Base-by-base conservation (phyloP, 768 basidiomycete genomes). In the Sarcodon aspratus region DNA sequence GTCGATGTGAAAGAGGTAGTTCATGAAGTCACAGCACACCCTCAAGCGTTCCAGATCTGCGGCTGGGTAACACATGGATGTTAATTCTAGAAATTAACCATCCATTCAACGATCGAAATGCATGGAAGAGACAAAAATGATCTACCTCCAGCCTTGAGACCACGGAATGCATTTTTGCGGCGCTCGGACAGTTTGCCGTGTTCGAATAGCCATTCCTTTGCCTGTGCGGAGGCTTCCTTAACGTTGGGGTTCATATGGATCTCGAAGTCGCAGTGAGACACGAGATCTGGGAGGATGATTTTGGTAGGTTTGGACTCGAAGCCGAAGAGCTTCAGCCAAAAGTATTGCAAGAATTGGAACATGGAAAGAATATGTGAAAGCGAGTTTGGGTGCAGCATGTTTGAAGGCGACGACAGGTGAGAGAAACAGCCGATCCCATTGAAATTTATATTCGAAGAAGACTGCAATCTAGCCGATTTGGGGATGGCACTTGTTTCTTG, bases 1-100 rank as follows among this genome's bases (percentile, higher is more conserved):
- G 67, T 88, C 84, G 51, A 85, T 71, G 59, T 85, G 81, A 68
- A 88, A 88, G 47, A 88, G 74, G 60, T 78, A 87, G 54, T 76
- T 82, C 59, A 86, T 69, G 64, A 82, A 89, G 65, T 88, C 85
- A 61, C 79, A 80, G 70, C 78, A 80, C 44, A 80, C 76, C 38
- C 83, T 75, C 44, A 88, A 70, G 58, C 82, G 78, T 7, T 72
- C 70, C 58, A 70, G 76, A 11, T 73, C 73, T 27, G 75, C 74
- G 45, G 73, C 65, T n/a, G 82, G 64, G 51, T 75, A 85, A 65
- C 75, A 79, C 76, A 80, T 79, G 43, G 80, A 71, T 13, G 82
- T 77, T 53, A 90, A 75, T 46, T 42, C 40, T 42, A 27, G 21
- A 42, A 5, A 42, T 17, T 1, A 42, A 27, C 13, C 40, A 27